Evolutionary conservation across 345 rosid species (phyloP), one percentile per base, ranked within the genome.

Genomic region (Eucalyptus globulus): DNA sequence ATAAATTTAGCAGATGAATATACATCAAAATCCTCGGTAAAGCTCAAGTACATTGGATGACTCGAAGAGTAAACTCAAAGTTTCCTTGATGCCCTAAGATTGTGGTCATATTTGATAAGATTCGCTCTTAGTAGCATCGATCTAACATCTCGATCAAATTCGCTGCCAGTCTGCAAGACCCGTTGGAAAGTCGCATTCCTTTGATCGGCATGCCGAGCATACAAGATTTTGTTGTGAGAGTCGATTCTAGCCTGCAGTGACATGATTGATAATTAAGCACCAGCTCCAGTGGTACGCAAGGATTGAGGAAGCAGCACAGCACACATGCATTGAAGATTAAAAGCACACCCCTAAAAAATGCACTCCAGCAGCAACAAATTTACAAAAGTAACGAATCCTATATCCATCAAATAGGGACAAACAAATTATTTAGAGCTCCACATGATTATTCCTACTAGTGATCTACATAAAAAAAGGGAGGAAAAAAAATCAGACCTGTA

Each of bases 161-260:
- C 99, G 44, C 89, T 88, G 90, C 99, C 99, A 86, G 98, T 98
- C 92, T 97, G 99, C 91, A 98, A 89, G 44, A 97, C 99, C 88
- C 96, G 96, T 85, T 98, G 99, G 93, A 97, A 97, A 22, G 99
- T 98, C 44, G 96, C 94, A 76, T 96, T 97, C 93, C 99, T 95
- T 90, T 98, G 99, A 93, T 98, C 99, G 1, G 99, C 99, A 92
- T 97, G 99, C 21, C 99, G 92, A 45, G 99, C 99, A 72, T 97
- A 96, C 54, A 98, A 95, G 93, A 98, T 92, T 91, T 98, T 97
- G 95, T 97, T 97, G 95, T 98, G 99, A 2, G 99, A 98, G 90
- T 98, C 99, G 40, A 98, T 98, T 81, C 99, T 96, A 88, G 99
- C 99, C 99, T 98, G 95, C 91, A 88, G 44, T 49, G 44, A 49